These are phyloP conservation scores for Hydnum rufescens DNA, from an alignment of 768 basidiomycete genomes.

Conservation along the genomic window DNA sequence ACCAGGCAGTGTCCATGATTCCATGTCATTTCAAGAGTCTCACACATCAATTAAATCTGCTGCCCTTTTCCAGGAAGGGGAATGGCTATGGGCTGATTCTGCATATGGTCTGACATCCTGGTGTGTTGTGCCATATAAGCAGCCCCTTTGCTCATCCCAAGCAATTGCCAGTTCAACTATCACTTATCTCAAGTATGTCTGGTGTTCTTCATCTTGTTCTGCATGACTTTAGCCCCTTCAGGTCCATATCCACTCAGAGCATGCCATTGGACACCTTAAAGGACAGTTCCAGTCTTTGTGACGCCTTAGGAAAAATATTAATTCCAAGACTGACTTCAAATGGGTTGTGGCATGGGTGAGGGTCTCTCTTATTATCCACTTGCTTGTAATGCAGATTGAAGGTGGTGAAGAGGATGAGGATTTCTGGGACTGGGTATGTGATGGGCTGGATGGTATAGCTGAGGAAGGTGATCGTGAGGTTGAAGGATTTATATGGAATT, in stretches of 20 bases:
- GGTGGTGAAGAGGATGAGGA: not conserved
- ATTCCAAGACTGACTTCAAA: slow-evolving; percentile 3
- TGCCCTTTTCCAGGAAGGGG: slow-evolving; percentile 12
- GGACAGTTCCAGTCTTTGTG: slow-evolving; percentile 19
- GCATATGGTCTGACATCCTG: slow-evolving; percentile 17
- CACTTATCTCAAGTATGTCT: slow-evolving; percentile 11
- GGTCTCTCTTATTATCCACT: not conserved
- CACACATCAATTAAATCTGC: slow-evolving; percentile 13
- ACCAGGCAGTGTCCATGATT: slow-evolving; percentile 21
- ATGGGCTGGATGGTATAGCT: not conserved
- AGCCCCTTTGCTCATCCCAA: slow-evolving; percentile 16
- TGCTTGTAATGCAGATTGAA: not conserved
- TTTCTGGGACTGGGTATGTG: not conserved
- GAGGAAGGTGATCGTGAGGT: not conserved
- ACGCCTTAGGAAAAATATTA: slow-evolving; percentile 8
- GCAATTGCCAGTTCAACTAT: slow-evolving; percentile 17
- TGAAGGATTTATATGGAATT: not conserved
- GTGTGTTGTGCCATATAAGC: slow-evolving; percentile 18
- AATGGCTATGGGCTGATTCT: slow-evolving; percentile 13
- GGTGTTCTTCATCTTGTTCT: not conserved
- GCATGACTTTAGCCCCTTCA: not conserved
- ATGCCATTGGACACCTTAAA: slow-evolving; percentile 22
- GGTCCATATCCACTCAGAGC: slow-evolving; percentile 18
- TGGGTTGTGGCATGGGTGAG: not conserved
- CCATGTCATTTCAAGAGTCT: slow-evolving; percentile 19